Conservation (phyloP, 495 filamentous ascomycete species). For the Penicillium chermesinum region DNA sequence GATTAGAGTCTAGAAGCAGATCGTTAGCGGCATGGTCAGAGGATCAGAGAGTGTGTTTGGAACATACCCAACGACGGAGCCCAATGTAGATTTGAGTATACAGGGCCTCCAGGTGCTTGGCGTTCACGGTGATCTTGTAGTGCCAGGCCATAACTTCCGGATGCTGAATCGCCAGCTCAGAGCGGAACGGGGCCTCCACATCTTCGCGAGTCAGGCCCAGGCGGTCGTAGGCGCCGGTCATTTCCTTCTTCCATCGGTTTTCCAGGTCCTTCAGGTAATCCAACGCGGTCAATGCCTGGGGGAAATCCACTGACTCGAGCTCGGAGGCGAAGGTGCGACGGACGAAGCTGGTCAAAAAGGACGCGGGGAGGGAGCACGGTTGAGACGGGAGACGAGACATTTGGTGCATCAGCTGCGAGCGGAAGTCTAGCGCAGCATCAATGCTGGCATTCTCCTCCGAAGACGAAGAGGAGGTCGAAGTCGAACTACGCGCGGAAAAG, state of each 20-base stretch:
- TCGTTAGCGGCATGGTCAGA: slow-evolving; percentile 12
- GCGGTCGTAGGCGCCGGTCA: slow-evolving; percentile 40
- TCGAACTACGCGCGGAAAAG: slow-evolving; percentile 31
- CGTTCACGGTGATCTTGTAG: slow-evolving; percentile 47
- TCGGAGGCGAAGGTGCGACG: slow-evolving; percentile 55
- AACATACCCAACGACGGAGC: slow-evolving; percentile 63
- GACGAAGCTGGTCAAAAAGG: slow-evolving; percentile 63
- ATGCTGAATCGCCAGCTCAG: slow-evolving; percentile 39
- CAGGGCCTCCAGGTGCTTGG: slow-evolving; percentile 51
- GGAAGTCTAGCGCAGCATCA: slow-evolving; percentile 55
- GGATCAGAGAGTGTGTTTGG: background rate
- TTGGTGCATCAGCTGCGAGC: slow-evolving; percentile 56
- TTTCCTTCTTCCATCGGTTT: slow-evolving; percentile 57
- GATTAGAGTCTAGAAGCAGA: slow-evolving; percentile 52
- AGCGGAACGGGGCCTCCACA: slow-evolving; percentile 24
- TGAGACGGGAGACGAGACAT: slow-evolving; percentile 59
- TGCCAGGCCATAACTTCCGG: slow-evolving; percentile 54
- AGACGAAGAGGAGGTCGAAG: slow-evolving; percentile 29
- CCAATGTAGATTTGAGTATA: slow-evolving; percentile 65
- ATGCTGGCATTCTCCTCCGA: slow-evolving; percentile 24
- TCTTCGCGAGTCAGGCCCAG: slow-evolving; percentile 41
- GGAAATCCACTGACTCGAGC: slow-evolving; percentile 60
- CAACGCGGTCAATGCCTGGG: slow-evolving; percentile 63
- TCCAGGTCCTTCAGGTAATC: slow-evolving; percentile 71
- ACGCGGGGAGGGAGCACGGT: slow-evolving; percentile 60